Evolutionary conservation across 2,329 filamentous ascomycete genomes (phyloP).

Genomic region (Knoxdaviesia capensis): DNA sequence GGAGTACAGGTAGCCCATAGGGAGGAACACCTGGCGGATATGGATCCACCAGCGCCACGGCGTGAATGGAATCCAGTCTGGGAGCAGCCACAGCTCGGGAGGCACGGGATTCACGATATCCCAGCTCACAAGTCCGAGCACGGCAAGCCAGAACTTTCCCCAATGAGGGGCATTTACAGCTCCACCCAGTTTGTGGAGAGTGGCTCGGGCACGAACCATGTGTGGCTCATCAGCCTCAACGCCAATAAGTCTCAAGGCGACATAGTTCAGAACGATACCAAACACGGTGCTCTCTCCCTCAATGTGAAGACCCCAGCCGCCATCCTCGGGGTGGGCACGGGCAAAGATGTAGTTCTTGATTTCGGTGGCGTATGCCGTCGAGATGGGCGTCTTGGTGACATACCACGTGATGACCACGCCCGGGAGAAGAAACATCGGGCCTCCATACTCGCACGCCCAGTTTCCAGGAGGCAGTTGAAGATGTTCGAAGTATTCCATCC

Average conservation of each 20-base stretch:
- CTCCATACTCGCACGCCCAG: conserved; percentile 96
- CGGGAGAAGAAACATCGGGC: conserved; percentile 86
- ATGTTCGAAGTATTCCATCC: conserved; percentile 70
- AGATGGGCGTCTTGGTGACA: conserved; percentile 71
- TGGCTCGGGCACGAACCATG: conserved; percentile 68
- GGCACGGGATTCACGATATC: conserved; percentile 88
- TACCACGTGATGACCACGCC: conserved; percentile 75
- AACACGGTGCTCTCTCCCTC: conserved; percentile 87
- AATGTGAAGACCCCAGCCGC: conserved; percentile 94
- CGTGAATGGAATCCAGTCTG: conserved; percentile 74
- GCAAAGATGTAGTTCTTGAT: conserved; percentile 86
- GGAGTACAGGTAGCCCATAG: conserved; percentile 82
- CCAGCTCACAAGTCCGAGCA: conserved; percentile 70
- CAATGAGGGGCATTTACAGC: conserved; percentile 75
- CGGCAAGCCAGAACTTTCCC: conserved; percentile 88
- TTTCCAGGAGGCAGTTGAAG: conserved; percentile 77
- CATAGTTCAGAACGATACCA: conserved; percentile 79
- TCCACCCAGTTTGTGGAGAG: conserved; percentile 70
- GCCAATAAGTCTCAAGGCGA: conserved; percentile 58
- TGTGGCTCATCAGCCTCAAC: conserved; percentile 65
- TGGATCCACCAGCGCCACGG: conserved; percentile 98
- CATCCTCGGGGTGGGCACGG: conserved; percentile 65
- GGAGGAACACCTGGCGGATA: conserved; percentile 86
- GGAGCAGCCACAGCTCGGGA: conserved; percentile 81
- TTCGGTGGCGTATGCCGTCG: conserved; percentile 60